Base-by-base conservation (phyloP, 345 rosid species). In the Eucalyptus viminalis region DNA sequence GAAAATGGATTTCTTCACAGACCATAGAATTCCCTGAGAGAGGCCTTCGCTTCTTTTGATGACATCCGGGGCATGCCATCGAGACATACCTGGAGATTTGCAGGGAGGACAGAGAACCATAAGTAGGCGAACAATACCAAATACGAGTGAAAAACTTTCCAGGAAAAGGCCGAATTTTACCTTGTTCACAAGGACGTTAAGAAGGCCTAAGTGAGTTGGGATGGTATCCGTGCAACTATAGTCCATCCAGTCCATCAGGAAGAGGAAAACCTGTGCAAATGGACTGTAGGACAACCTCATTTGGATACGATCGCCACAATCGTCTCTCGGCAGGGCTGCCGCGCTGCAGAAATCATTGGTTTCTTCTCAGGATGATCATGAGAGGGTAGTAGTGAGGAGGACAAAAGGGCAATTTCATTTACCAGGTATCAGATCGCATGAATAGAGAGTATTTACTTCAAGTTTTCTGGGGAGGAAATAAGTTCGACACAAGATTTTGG, bases 1-100 rank as follows among this genome's bases (percentile, higher is more conserved):
- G 76, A 76, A 76, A 37, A 49, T 49, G 54, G 47, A 88, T 88
- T 88, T 49, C 88, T 34, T 34, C 65, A 88, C 90, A 89, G 72
- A 96, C 98, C 96, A 45, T 95, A 95, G 91, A 96, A 96, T 89
- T 96, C 98, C 86, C 93, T 93, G 24, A 94, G 91, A 56, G 94
- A 90, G 31, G 96, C 96, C 90, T 93, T 95, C 88, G 92, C 92
- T 89, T 94, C 98, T 69, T 95, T 91, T 1, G 93, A 93, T 53
- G 95, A 95, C 89, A 94, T 43, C 45, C 90, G 88, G 16, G 96
- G 95, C 91, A 92, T 90, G 86, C 96, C 97, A 93, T 96, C 94
- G 90, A 92, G 93, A 91, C 93, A 96, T 85, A 91, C 95, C 98
- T 95, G 91, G 80, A 90, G 44, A 58, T 9, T 45, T 9, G 47